A percentile compares a stretch with the other conserved stretches of the same genome.
These are phyloP conservation scores for Fusarium albidum DNA, from an alignment of 2,329 filamentous ascomycete species.

Conservation along the genomic window DNA sequence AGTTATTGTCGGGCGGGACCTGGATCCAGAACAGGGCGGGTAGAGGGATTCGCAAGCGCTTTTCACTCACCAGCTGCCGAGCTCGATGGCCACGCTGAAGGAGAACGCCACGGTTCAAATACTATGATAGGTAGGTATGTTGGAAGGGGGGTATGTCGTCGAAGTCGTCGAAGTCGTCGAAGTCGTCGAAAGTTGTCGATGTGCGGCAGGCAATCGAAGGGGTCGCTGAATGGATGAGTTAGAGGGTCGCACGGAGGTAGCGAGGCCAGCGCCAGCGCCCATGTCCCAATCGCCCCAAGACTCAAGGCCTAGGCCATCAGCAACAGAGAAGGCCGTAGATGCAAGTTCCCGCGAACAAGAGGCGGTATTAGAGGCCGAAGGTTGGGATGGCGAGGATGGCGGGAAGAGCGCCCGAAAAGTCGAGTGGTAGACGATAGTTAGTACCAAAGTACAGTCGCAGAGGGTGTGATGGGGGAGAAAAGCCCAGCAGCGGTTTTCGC, in stretches of 20 bases:
- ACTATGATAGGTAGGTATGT: conserved; percentile 3
- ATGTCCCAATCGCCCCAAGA: conserved; percentile 50
- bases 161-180: conserved; percentile 20
- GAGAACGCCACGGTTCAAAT: conserved; percentile 12
- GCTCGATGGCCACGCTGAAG: conserved; percentile 25
- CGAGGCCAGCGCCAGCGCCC: conserved; percentile 46
- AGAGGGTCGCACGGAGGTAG: conserved; percentile 43
- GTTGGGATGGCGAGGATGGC: conserved; percentile 33
- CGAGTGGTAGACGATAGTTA: conserved; percentile 14
- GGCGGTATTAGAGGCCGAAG: conserved; percentile 23
- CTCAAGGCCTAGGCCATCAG: conserved; percentile 48
- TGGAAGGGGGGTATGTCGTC: neutral
- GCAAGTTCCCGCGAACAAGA: conserved; percentile 15
- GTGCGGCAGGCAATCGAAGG: conserved; percentile 33
- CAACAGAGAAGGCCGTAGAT: conserved; percentile 19
- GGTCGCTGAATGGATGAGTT: conserved; percentile 36
- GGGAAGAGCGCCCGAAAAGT: conserved; percentile 18
- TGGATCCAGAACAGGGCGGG: conserved; percentile 6
- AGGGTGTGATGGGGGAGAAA: conserved; percentile 27
- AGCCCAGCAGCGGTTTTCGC: conserved; percentile 31
- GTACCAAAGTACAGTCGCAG: conserved; percentile 32
- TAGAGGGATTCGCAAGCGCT: conserved; percentile 7
- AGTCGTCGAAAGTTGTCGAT: conserved; percentile 20
- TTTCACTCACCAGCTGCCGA: conserved; percentile 32
- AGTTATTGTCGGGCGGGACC: conserved; percentile 8